These are phyloP conservation scores for Lentinula detonsa DNA, from an alignment of 768 basidiomycete species.

Conservation along the genomic window DNA sequence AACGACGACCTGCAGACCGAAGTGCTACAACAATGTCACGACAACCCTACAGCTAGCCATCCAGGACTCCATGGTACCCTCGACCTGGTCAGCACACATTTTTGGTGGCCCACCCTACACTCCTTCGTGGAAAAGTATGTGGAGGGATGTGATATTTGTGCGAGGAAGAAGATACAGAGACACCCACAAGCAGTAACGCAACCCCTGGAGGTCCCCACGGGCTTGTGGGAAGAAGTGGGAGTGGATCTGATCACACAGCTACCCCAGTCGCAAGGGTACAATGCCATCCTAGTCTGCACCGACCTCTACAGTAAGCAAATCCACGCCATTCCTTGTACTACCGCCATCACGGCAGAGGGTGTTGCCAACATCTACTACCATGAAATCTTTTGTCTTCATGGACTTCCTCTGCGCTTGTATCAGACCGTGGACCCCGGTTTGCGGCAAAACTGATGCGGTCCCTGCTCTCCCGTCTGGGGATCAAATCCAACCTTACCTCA, in stretches of 20 bases:
- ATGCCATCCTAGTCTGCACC: conserved; percentile 13
- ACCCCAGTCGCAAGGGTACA: conserved; percentile 10
- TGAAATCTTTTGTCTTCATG: neutral
- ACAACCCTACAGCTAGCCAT: too few relatives aligned
- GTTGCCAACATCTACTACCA: conserved; percentile 11
- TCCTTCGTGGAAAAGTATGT: conserved; percentile 21
- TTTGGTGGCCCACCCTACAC: conserved; percentile 7
- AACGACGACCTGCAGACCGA: too few relatives aligned
- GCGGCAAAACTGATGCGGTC: neutral
- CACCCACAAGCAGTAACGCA: too few relatives aligned
- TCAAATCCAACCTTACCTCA: neutral
- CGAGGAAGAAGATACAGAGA: neutral
- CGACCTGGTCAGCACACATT: too few relatives aligned
- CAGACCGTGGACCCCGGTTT: too few relatives aligned
- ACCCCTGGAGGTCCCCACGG: too few relatives aligned
- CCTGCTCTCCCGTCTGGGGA: neutral
- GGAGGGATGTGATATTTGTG: conserved; percentile 17
- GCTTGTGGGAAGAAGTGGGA: too few relatives aligned
- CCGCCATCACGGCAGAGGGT: conserved; percentile 11
- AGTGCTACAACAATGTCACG: too few relatives aligned
- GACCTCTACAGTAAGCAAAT: conserved; percentile 21
- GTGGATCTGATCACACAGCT: conserved; percentile 11
- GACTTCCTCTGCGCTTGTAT: too few relatives aligned
- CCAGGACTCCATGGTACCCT: too few relatives aligned
- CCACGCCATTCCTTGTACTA: conserved; percentile 17